Evolutionary conservation across 1,284 basidiomycete species (phyloP).

Genomic region (Cryptococcus sp.): DNA sequence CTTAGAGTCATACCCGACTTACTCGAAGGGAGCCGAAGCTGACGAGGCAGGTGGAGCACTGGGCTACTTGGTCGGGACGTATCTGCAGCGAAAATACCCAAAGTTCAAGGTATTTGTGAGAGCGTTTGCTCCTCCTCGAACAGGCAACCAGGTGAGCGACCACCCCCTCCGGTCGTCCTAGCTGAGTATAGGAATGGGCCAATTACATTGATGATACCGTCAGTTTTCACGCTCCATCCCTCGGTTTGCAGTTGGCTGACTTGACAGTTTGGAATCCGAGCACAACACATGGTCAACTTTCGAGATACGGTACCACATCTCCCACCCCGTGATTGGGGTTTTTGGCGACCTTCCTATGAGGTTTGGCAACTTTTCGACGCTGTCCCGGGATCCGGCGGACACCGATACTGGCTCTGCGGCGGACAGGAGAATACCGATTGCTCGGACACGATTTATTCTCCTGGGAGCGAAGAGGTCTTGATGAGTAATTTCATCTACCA

Average conservation of each 20-base stretch:
- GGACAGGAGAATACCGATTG: constrained; percentile 24
- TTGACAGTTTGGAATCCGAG: constrained; percentile 9
- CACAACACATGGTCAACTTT: constrained; percentile 21
- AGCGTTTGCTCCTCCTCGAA: constrained; percentile 21
- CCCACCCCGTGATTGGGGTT: constrained; percentile 18
- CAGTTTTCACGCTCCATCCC: no score
- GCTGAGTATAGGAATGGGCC: constrained; percentile 16
- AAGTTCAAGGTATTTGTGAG: constrained; percentile 7
- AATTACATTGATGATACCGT: constrained; percentile 20
- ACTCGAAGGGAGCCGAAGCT: not conserved
- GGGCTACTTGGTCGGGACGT: constrained; percentile 12
- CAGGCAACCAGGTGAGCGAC: constrained; percentile 14
- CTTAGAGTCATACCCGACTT: not conserved
- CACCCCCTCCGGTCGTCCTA: no score
- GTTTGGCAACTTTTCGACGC: constrained; percentile 15
- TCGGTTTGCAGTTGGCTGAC: not conserved
- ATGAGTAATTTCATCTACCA: constrained; percentile 7
- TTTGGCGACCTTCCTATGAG: constrained; percentile 16
- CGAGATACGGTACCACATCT: constrained; percentile 26
- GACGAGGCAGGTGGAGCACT: constrained; percentile 16
- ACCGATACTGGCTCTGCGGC: constrained; percentile 11
- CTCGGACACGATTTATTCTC: constrained; percentile 4
- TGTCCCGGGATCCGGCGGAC: constrained; percentile 1
- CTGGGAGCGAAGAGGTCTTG: constrained; percentile 1
- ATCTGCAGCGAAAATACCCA: constrained; percentile 13